Evolutionary conservation across 164 flowering plant genomes (phyloP), one percentile per base, ranked within the genome.

Genomic region (Tetrastigma voinierianum): DNA sequence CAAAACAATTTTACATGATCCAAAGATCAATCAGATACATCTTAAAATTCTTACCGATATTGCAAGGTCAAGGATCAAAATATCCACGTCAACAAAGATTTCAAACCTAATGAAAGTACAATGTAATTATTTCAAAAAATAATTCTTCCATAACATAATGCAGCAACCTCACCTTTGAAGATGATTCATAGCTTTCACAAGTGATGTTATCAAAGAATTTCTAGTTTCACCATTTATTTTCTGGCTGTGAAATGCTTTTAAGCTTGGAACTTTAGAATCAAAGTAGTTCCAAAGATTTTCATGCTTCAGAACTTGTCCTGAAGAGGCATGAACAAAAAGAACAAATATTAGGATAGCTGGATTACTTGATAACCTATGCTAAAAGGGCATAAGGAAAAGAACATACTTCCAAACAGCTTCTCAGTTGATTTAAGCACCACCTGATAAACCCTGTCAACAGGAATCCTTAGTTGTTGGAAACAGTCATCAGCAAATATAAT

Each of bases 341-440:
- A 21, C 21, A n/a, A 51, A 25, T 20, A 25, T 43, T 16, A 64
- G 15, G 0, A 17, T 45, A 6, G 19, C 4, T 43, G 15, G 46
- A 14, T 14, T 32, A 23, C 18, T 24, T 3, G 10, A 40, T 10
- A 59, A n/a, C 10, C 23, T 23, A 21, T n/a, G 47, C 13, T 5
- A 10, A 59, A 21, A 52, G 18, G 46, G 19, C 3, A 61, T 6
- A 14, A 48, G 47, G 65, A 60, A 53, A 57, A 51, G 51, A 61
- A 77, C 98, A 72, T 89, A 94, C 98, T 94, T 80, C 98, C 98
- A 78, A 80, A 91, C 44, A 84, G 80, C 78, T 90, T 91, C 83
- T 94, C 97, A 9, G 84, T 75, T 47, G 96, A 87, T 78, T 75
- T 86, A 61, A 75, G 75, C 68, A 91, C 95, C 77, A 78, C 86